Evolutionary conservation across 352 stramenopile genomes (phyloP).

Genomic region (Pythium aquatile): DNA sequence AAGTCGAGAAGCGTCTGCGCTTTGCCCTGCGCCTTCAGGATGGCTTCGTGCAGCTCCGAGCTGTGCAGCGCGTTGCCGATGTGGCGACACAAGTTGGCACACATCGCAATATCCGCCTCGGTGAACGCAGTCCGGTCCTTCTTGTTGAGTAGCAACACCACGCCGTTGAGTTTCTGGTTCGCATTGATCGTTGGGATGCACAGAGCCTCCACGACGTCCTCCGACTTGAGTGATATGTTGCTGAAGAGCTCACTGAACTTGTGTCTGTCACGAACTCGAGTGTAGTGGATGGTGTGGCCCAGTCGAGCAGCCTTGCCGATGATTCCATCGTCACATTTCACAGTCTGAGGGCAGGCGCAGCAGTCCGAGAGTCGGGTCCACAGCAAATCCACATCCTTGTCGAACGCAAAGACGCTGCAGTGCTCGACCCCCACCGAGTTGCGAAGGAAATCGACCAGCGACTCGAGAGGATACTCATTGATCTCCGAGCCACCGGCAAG

Average conservation of each 20-base stretch:
- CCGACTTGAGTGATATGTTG: slow-evolving; percentile 12
- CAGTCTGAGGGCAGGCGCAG: slow-evolving; percentile 32
- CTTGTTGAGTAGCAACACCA: slow-evolving; percentile 55
- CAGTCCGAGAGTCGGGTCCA: slow-evolving; percentile 43
- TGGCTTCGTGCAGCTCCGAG: slow-evolving; percentile 55
- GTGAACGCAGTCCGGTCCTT: slow-evolving; percentile 35
- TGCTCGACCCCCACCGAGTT: slow-evolving; percentile 47
- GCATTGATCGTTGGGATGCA: slow-evolving; percentile 52
- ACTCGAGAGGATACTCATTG: slow-evolving; percentile 34
- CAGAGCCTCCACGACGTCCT: slow-evolving; percentile 38
- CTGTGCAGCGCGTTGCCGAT: slow-evolving; percentile 55
- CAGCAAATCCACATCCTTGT: slow-evolving; percentile 49
- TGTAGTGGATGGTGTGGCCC: slow-evolving; percentile 30
- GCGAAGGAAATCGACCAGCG: slow-evolving; percentile 53
- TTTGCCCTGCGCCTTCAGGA: slow-evolving; percentile 58
- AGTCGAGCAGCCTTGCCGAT: slow-evolving; percentile 40
- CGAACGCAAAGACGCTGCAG: slow-evolving; percentile 59
- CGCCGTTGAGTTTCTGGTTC: slow-evolving; percentile 49
- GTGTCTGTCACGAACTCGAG: slow-evolving; percentile 6
- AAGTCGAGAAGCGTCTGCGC: slow-evolving; percentile 64
- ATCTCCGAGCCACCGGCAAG: slow-evolving; percentile 8
- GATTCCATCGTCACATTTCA: slow-evolving; percentile 51
- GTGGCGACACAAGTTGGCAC: slow-evolving; percentile 48
- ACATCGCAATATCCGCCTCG: slow-evolving; percentile 56
- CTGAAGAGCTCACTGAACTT: slow-evolving; percentile 24